Evolutionary conservation across 176 grass and related monocot species (phyloP).

Genomic region (Melocanna baccifera): DNA sequence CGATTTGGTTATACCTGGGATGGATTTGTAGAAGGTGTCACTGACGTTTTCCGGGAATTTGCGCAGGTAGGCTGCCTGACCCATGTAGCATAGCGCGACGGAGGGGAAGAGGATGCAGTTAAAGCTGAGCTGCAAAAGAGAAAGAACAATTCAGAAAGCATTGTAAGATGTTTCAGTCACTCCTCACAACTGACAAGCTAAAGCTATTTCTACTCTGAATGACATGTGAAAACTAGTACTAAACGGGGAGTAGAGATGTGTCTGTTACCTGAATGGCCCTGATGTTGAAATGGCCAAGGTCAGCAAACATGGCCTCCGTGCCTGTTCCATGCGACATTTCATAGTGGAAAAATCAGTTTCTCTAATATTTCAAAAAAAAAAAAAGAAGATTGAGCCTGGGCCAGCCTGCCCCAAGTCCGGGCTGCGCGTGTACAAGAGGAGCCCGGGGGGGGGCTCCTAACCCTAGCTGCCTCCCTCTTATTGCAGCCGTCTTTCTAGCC

Average conservation of each 20-base stretch:
- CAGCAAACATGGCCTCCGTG: slow-evolving; percentile 66
- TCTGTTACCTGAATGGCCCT: slow-evolving; percentile 40
- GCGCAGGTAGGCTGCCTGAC: slow-evolving; percentile 62
- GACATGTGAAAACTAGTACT: neutral
- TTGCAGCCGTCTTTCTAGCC: too few relatives aligned
- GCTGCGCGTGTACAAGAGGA: too few relatives aligned
- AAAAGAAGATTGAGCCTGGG: too few relatives aligned
- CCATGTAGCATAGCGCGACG: slow-evolving; percentile 55
- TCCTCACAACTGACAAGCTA: neutral
- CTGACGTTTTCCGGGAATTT: slow-evolving; percentile 28
- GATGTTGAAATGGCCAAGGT: slow-evolving; percentile 67
- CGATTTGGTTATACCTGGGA: slow-evolving; percentile 35
- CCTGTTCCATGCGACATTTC: slow-evolving; percentile 23
- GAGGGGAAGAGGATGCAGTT: slow-evolving; percentile 43
- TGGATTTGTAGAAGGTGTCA: slow-evolving; percentile 63
- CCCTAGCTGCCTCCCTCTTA: too few relatives aligned
- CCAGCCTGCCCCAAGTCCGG: too few relatives aligned
- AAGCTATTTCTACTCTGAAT: neutral
- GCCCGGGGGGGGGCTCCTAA: too few relatives aligned
- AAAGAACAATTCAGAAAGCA: neutral
- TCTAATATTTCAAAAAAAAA: too few relatives aligned
- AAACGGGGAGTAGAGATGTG: too few relatives aligned
- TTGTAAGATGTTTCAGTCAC: neutral
- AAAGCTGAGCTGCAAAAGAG: slow-evolving; percentile 52
- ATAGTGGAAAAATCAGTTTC: neutral